Evolutionary conservation across 192 early-diverging fungal species (phyloP), one percentile per base, ranked within the genome.

Genomic region (Linnemannia exigua): DNA sequence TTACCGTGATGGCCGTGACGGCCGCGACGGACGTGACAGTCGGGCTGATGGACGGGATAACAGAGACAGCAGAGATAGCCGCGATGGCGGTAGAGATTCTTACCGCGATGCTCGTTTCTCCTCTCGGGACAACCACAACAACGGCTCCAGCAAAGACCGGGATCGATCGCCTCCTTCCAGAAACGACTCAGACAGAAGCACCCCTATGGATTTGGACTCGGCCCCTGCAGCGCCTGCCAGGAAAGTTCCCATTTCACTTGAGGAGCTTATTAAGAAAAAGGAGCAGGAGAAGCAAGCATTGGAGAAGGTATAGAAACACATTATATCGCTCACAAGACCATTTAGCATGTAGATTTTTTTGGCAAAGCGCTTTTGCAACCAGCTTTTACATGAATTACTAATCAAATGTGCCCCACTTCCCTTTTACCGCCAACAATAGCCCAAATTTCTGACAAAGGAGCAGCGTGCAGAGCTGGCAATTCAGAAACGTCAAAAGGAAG

Each of bases 371-470:
- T 50, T 79, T 61, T 31, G 28, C 19, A 25, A 31, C 61, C 19
- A 19, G 0, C 12, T 19, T 14, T 66, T 51, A 20, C 35, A 51
- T 17, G 35, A 70, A 61, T 37, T 54, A 25, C 36, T 52, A 25
- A 51, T 54, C 22, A n/a, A 61, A 38, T 72, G 46, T 1, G 52
- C 16, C 74, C 22, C 63, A 35, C 31, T 33, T 35, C 36, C 72
- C 38, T n/a, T 25, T 16, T 38, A 1, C 50, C n/a, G 70, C 77
- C 61, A 5, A 15, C n/a, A 15, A 37, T 88, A 93, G 92, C 95
- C 95, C 0, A 93, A 92, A 71, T 99, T 98, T 75, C 71, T 99
- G 77, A 95, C 95, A 20, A 99, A 99, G 86, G 96, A 95, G 86
- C 94, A 99, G 85, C 91, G 98, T 20, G 95, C 95, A 35, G 91